Evolutionary conservation across 805 yeast genomes (phyloP).

Genomic region (Metschnikowia lochheadii): DNA sequence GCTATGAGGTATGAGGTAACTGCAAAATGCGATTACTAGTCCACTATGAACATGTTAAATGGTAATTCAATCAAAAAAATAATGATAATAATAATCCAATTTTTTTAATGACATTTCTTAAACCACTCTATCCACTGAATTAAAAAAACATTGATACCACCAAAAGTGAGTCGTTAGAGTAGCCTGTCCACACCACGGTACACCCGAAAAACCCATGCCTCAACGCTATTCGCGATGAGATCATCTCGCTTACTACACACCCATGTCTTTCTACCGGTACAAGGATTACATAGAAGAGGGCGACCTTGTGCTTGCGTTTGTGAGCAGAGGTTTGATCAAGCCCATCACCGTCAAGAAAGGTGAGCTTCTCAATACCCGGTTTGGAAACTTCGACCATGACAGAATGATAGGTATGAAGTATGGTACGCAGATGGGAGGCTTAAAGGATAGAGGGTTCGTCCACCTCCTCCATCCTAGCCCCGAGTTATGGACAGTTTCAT

Average conservation of each 20-base stretch:
- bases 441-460: conserved; percentile 76
- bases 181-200: background rate
- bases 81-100: too few relatives aligned
- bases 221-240: conserved; percentile 2
- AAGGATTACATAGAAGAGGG: conserved; percentile 76
- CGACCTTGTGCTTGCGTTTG: conserved; percentile 81
- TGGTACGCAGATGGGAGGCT: conserved; percentile 81
- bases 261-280: conserved; percentile 52
- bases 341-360: conserved; percentile 63
- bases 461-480: conserved; percentile 90
- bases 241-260: background rate
- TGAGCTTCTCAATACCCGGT: conserved; percentile 72
- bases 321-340: conserved; percentile 74
- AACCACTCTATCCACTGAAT: too few relatives aligned
- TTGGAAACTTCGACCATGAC: conserved; percentile 83
- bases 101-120: too few relatives aligned
- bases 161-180: too few relatives aligned
- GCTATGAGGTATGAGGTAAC: too few relatives aligned
- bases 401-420: conserved; percentile 75
- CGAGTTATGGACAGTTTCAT: conserved; percentile 91
- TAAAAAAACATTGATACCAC: too few relatives aligned
- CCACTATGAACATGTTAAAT: too few relatives aligned
- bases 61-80: too few relatives aligned
- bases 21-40: too few relatives aligned
- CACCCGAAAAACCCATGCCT: background rate